Evolutionary conservation across 2,329 filamentous ascomycete genomes (phyloP), one percentile per base, ranked within the genome.

Genomic region (Pochonia chlamydosporia): DNA sequence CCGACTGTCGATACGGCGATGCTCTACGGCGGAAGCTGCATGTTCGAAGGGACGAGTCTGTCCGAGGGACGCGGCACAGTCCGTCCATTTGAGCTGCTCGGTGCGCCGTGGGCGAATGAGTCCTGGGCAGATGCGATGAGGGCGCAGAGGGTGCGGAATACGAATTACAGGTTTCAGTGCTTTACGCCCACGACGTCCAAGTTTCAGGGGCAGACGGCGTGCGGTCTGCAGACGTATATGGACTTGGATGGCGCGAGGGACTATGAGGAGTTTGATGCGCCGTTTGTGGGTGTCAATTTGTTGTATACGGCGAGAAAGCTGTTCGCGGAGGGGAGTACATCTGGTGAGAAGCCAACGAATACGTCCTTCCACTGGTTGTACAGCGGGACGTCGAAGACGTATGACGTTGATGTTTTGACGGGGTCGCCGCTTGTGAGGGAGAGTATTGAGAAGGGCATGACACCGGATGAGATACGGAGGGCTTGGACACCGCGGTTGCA

Each of bases 91-190:
- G 50, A 52, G 37, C 40, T 52, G 14, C 44, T 52, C 5, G 50
- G 50, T 18, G 50, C 50, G 18, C 50, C 50, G 5, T 52, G 50
- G 50, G 41, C 23, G 4, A 52, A 52, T 41, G 50, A 52, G 35
- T 47, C 50, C n/a, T 52, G 50, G 50, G 36, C 36, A 13, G 16
- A 35, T 8, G 50, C 36, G 20, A 52, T 52, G 50, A 33, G 50
- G 5, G 31, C 37, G 3, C 31, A 43, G 23, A 23, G 33, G 10
- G 46, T 52, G 25, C 44, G 47, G 9, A 21, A 47, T 20, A 49
- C 50, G 11, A n/a, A 45, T 4, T 52, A 49, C 42, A 44, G 50
- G 4, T 52, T 52, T 28, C 43, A 47, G 36, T 52, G 50, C 42
- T 52, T 52, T 37, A 49, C 47, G 24, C 50, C 50, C 16, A 49